These are phyloP conservation scores for Aphanomyces stellatus DNA, from an alignment of 352 stramenopile species.

Conservation along the genomic window DNA sequence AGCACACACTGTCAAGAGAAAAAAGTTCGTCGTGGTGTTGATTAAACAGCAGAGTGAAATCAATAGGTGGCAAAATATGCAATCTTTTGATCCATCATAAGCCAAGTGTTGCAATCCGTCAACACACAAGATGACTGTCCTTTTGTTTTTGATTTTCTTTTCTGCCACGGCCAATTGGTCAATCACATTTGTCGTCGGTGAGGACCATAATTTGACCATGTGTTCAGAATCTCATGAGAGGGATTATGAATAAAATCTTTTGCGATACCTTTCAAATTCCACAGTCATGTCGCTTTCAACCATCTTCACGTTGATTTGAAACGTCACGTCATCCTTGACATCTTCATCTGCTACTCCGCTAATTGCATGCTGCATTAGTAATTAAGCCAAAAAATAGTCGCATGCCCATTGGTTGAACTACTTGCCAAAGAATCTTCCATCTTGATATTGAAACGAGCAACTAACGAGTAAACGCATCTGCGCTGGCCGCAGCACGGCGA, in stretches of 20 bases:
- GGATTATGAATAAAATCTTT: too few relatives aligned
- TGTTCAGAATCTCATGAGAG: too few relatives aligned
- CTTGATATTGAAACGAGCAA: constrained; percentile 73
- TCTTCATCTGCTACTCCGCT: constrained; percentile 25
- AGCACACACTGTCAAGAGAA: constrained; percentile 18
- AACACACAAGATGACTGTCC: constrained; percentile 29
- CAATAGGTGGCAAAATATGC: constrained; percentile 14
- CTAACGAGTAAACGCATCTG: constrained; percentile 71
- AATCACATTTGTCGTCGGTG: background rate
- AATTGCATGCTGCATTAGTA: background rate
- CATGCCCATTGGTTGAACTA: constrained; percentile 84
- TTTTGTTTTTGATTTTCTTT: constrained; percentile 23
- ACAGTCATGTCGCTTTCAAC: too few relatives aligned
- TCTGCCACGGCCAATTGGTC: constrained; percentile 15
- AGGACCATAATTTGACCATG: too few relatives aligned
- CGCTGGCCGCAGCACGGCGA: constrained; percentile 37
- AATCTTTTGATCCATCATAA: constrained; percentile 15
- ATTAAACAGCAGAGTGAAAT: constrained; percentile 20
- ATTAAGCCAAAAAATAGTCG: background rate
- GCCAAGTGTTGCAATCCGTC: constrained; percentile 22
- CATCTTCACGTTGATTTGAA: constrained; percentile 79
- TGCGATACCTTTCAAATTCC: too few relatives aligned
- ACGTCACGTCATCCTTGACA: constrained; percentile 48
- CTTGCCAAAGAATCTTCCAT: constrained; percentile 81
- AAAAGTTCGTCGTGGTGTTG: constrained; percentile 20